Percentiles rank a stretch among this genome's conserved stretches.
phyloP scores from a whole-genome alignment of 2,329 filamentous ascomycete genomes.

The Aspergillus fischeri region DNA sequence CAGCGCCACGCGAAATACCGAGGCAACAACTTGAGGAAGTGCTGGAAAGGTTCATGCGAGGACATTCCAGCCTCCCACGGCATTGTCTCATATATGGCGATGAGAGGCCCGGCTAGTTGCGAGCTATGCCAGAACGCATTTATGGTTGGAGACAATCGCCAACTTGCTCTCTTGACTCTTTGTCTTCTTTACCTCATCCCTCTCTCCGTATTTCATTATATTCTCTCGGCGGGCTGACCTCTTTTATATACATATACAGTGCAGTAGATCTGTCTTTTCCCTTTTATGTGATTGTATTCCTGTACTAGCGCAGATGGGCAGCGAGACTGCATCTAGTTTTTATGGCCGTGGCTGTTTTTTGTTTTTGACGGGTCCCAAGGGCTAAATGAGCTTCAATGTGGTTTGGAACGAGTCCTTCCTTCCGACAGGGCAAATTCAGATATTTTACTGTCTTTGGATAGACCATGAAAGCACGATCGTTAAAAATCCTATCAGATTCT shows the following conservation, averaged over 20 bases:
- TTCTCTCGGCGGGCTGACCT: conserved; percentile 8
- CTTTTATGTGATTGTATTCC: conserved; percentile 1
- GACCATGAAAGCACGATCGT: neutral
- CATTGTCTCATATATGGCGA: no score
- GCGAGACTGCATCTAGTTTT: conserved; percentile 7
- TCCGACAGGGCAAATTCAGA: neutral
- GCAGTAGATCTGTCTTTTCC: conserved; percentile 14
- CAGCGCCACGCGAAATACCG: conserved; percentile 17
- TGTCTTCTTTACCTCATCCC: neutral
- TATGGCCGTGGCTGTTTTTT: neutral
- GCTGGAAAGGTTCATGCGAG: neutral
- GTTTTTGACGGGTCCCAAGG: neutral
- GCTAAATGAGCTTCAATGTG: neutral
- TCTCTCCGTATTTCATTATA: neutral
- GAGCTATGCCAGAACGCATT: no score
- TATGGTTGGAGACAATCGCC: no score
- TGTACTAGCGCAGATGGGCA: conserved; percentile 1
- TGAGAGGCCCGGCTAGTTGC: no score
- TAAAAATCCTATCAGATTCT: neutral
- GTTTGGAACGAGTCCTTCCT: neutral
- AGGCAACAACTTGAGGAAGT: conserved; percentile 24
- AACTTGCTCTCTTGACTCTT: neutral
- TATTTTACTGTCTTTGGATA: neutral
- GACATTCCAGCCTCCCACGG: no score
- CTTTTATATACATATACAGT: conserved; percentile 15